Base-by-base conservation (phyloP, 257 asterid species). In the Echium plantagineum region DNA sequence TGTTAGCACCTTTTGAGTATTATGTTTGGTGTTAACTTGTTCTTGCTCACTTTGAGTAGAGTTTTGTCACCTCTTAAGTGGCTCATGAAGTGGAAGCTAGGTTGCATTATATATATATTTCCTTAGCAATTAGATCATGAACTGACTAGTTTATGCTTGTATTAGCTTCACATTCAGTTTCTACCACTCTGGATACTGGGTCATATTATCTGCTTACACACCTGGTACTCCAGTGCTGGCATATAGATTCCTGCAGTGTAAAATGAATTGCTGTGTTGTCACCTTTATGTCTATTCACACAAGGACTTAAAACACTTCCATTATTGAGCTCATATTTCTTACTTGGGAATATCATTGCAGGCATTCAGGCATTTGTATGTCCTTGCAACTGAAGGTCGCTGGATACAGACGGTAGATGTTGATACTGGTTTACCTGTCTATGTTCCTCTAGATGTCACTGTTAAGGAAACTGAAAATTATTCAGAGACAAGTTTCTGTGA, bases 351-450 rank as follows among this genome's bases (percentile, higher is more conserved):
- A 15, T 61, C 58, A 51, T 63, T 9, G 15, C 89, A 91, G 98
- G 97, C 98, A 63, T 88, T 86, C 86, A 82, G 98, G 73, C 98
- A 91, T 81, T 83, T 91, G 73, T 88, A 91, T 78, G 97, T 88
- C 69, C 94, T 91, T 73, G 97, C 97, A 61, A 83, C 95, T 35
- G 98, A 91, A 86, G 97, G 94, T 69, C 95, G 98, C 26, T 89
- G 97, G 90, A 77, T 91, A 80, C 98, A 91, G 68, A 91, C 98
- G 59, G 83, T 91, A 71, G 98, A 91, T 63, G 97, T 88, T 60
- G 97, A 91, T 81, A 81, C 95, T 26, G 86, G 90, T 64, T 78
- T 91, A 78, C 97, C 98, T 57, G 95, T 82, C 66, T 91, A 91
- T 63, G 95, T 81, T 62, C 98, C 98, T 72, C 84, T 88, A 55